Percentiles rank a stretch among this genome's conserved stretches.
These are phyloP conservation scores for Poteriospumella lacustris DNA, from an alignment of 108 stramenopile genomes.

Conservation along the genomic window DNA sequence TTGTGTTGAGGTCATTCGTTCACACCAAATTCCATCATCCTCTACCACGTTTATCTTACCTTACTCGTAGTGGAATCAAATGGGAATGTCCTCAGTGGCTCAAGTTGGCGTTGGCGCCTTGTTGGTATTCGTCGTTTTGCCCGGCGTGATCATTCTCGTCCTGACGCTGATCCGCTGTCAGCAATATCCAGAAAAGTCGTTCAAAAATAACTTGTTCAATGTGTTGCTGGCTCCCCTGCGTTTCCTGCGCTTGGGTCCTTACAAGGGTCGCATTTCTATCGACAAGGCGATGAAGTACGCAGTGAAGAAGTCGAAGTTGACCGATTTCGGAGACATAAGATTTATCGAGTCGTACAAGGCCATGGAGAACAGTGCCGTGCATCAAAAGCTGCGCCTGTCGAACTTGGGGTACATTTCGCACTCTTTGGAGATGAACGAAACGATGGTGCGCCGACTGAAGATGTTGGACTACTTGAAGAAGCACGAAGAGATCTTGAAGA, in stretches of 20 bases:
- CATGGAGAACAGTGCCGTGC: not conserved
- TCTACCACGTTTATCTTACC: too few relatives aligned
- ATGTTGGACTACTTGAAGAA: slow-evolving; percentile 12
- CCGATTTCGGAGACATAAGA: slow-evolving; percentile 6
- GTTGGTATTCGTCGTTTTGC: not conserved
- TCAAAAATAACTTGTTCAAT: not conserved
- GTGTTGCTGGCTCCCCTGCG: not conserved
- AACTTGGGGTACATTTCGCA: slow-evolving; percentile 11
- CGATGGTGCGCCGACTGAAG: slow-evolving; percentile 15
- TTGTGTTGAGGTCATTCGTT: too few relatives aligned
- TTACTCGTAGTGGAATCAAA: too few relatives aligned
- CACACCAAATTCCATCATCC: too few relatives aligned
- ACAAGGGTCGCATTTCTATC: not conserved
- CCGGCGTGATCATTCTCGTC: not conserved
- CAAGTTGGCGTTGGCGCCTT: not conserved
- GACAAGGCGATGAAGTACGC: slow-evolving; percentile 27
- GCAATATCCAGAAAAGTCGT: not conserved
- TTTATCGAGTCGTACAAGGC: not conserved
- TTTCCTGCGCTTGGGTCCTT: not conserved
- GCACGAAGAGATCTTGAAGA: not conserved
- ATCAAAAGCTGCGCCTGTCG: not conserved
- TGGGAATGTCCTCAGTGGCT: too few relatives aligned
- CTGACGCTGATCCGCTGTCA: not conserved
- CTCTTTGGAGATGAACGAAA: not conserved
- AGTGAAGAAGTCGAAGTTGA: slow-evolving; percentile 14